Percentiles rank a stretch among this genome's conserved stretches.
Conservation (phyloP, 108 stramenopile species). For the Tribonema minus region DNA sequence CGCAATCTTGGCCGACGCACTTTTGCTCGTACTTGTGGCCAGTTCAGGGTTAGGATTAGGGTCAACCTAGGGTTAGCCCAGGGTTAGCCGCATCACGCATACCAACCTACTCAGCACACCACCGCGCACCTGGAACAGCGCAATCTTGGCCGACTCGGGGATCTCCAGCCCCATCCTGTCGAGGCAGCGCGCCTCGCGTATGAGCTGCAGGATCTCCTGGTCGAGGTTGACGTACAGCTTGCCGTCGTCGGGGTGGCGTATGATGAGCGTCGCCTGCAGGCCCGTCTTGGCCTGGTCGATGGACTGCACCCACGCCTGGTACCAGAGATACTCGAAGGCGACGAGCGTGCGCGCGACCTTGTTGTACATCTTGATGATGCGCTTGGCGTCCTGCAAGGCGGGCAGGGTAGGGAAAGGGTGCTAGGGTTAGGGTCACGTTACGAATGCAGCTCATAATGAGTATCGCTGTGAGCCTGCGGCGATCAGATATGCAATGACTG, state of each 20-base stretch:
- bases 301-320: conserved; percentile 80
- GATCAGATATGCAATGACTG: too few relatives aligned
- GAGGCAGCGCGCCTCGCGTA: conserved; percentile 79
- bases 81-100: too few relatives aligned
- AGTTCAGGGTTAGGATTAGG: too few relatives aligned
- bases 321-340: conserved; percentile 84
- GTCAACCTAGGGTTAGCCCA: too few relatives aligned
- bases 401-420: too few relatives aligned
- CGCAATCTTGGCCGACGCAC: conserved; percentile 75
- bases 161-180: conserved; percentile 83
- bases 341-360: conserved; percentile 81
- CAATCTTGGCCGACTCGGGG: conserved; percentile 78
- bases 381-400: conserved; percentile 77
- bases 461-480: too few relatives aligned
- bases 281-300: conserved; percentile 83
- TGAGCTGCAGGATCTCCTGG: conserved; percentile 80
- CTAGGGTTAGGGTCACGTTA: too few relatives aligned
- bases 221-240: conserved; percentile 87
- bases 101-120: too few relatives aligned
- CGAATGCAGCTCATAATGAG: too few relatives aligned
- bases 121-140: conserved; percentile 66
- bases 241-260: conserved; percentile 78
- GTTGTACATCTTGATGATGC: conserved; percentile 87
- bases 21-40: too few relatives aligned
- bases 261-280: conserved; percentile 83